Base-by-base conservation (phyloP, 768 basidiomycete genomes). In the Cystofilobasidium bisporidii region DNA sequence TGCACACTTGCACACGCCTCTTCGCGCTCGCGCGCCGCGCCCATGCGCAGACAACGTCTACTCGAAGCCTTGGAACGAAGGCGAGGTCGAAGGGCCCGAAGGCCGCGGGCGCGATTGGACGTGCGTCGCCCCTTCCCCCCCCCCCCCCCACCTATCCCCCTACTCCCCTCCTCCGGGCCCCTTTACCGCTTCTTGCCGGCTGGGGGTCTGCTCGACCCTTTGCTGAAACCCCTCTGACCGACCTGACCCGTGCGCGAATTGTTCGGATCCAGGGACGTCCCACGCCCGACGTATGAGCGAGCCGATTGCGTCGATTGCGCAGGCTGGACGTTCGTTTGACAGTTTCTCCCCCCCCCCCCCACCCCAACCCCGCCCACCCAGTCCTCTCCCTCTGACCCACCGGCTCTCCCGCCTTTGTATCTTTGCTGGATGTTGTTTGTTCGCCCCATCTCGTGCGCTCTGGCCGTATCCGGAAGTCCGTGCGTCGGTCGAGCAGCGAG, bases 71-170 rank as follows among this genome's bases (percentile, higher is more conserved):
- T 69, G 68, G 68, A 69, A 69, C 63, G 22, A 69, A n/a, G 68
- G 68, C 41, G 68, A 69, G 32, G 61, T 22, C 36, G 68, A 69
- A 41, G 56, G 50, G 10, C 61, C 61, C 10, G 63, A 43, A 2
- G 68, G 68, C 28, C 30, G 68, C 28, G 68, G 63, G 17, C 53
- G 68, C 6, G 47, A 69, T 24, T 69, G 68, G 68, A 69, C 68
- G 30, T 56, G 30, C 26, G 53, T 56, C 53, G 5, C 14, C n/a
- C 9, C 28, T 26, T n/a, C n/a, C n/a, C n/a, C n/a, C n/a, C n/a
- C n/a, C n/a, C n/a, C n/a, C n/a, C n/a, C n/a, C n/a, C n/a, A n/a
- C n/a, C n/a, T n/a, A n/a, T n/a, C n/a, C n/a, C n/a, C n/a, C n/a
- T n/a, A n/a, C n/a, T n/a, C n/a, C n/a, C 48, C 48, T 24, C 20